phyloP scores from a whole-genome alignment of 2,329 filamentous ascomycete genomes.

The Exophiala viscosa region DNA sequence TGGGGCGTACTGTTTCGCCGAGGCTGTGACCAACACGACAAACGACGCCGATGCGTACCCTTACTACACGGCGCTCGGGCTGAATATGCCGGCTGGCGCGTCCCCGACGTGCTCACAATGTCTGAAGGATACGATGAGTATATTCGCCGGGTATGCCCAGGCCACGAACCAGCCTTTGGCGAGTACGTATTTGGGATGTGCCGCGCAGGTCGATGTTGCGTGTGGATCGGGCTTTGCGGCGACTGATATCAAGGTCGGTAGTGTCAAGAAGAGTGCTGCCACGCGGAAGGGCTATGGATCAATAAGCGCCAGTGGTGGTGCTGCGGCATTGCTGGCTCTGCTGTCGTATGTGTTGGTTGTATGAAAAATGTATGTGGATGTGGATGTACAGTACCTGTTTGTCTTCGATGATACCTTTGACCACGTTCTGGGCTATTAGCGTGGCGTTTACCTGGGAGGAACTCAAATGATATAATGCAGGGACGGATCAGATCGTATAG shows the following conservation, averaged over 20 bases:
- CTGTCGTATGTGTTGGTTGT: too few relatives aligned
- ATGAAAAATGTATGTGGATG: too few relatives aligned
- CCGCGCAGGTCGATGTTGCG: conserved; percentile 65
- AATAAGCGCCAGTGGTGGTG: too few relatives aligned
- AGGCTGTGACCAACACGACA: conserved; percentile 72
- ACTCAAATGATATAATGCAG: too few relatives aligned
- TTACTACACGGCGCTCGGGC: conserved; percentile 81
- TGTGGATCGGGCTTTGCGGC: conserved; percentile 57
- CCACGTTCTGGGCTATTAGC: too few relatives aligned
- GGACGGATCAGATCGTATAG: too few relatives aligned
- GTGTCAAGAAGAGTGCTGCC: conserved; percentile 8
- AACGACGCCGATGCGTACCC: conserved; percentile 71
- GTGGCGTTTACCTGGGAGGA: too few relatives aligned
- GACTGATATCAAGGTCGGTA: conserved; percentile 38
- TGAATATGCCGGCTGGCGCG: conserved; percentile 61
- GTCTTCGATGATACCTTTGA: too few relatives aligned
- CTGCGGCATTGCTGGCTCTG: too few relatives aligned
- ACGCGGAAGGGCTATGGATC: too few relatives aligned
- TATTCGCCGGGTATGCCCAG: conserved; percentile 68
- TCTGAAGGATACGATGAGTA: conserved; percentile 72
- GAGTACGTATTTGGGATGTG: conserved; percentile 66
- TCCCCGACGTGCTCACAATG: conserved; percentile 74
- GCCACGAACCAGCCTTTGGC: conserved; percentile 65
- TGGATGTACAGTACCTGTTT: too few relatives aligned
- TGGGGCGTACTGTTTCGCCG: conserved; percentile 72